phyloP scores from a whole-genome alignment of 108 stramenopile species.

The Nitzschia putrida region DNA sequence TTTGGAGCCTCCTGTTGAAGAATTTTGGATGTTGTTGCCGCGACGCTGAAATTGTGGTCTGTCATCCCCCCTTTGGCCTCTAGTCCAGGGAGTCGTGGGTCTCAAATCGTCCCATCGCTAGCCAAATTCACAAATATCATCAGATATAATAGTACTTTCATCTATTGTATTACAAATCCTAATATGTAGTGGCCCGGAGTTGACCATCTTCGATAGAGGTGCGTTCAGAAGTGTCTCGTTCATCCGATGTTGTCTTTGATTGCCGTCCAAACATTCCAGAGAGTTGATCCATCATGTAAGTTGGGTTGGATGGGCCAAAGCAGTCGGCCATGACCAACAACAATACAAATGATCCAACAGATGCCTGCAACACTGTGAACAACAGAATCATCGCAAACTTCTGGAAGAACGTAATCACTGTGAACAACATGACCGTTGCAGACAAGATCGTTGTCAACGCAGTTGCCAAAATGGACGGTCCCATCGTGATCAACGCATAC shows the following conservation, averaged over 20 bases:
- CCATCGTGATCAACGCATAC: conserved; percentile 49
- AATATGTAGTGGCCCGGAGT: neutral
- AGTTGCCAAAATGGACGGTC: conserved; percentile 52
- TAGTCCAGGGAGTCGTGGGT: too few species aligned
- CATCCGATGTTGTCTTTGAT: too few species aligned
- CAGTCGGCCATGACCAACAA: conserved; percentile 32
- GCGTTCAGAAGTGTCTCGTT: neutral
- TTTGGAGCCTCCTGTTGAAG: too few species aligned
- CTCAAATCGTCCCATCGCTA: too few species aligned
- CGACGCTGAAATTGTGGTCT: too few species aligned
- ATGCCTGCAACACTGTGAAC: conserved; percentile 43
- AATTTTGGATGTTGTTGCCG: too few species aligned
- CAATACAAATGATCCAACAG: conserved; percentile 43
- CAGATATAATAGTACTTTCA: too few species aligned
- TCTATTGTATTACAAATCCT: too few species aligned
- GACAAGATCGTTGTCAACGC: conserved; percentile 45
- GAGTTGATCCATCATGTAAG: conserved; percentile 26
- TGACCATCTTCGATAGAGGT: neutral
- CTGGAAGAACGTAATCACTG: conserved; percentile 36
- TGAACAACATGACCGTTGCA: conserved; percentile 50
- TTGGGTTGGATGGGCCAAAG: conserved; percentile 45
- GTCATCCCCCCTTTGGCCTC: too few species aligned
- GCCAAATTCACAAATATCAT: too few species aligned
- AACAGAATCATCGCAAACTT: conserved; percentile 54
- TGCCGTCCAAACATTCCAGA: neutral